Conservation (phyloP, 352 stramenopile genomes). For the Phytophthora lateralis region DNA sequence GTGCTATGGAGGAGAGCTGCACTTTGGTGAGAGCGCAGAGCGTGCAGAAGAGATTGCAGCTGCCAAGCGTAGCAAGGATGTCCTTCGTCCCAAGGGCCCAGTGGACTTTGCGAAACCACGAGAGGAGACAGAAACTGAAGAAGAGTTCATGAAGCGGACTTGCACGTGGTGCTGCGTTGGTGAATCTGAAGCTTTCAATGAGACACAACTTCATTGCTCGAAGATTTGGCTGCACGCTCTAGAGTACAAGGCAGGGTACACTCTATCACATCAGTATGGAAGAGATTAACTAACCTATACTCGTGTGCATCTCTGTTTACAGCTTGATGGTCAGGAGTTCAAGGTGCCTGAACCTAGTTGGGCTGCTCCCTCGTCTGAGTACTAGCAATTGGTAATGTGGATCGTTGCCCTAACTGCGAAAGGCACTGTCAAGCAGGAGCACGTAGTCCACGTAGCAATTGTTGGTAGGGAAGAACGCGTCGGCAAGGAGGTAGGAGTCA, state of each 20-base stretch:
- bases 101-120: conserved; percentile 64
- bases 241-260: conserved; percentile 81
- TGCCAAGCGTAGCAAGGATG: conserved; percentile 45
- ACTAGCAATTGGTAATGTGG: conserved; percentile 26
- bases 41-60: conserved; percentile 50
- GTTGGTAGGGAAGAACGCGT: conserved; percentile 77
- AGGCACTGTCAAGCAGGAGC: conserved; percentile 69
- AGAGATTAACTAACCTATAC: conserved; percentile 13
- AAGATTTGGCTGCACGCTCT: conserved; percentile 89
- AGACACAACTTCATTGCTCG: conserved; percentile 85
- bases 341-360: conserved; percentile 63
- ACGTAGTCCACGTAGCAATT: conserved; percentile 74
- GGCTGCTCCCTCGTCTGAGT: conserved; percentile 48
- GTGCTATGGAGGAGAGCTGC: conserved; percentile 95
- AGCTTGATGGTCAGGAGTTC: conserved; percentile 79
- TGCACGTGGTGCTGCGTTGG: conserved; percentile 78
- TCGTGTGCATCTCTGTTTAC: conserved; percentile 5
- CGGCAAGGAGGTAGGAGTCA: conserved; percentile 74
- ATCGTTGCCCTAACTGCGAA: conserved; percentile 34
- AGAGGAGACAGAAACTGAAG: conserved; percentile 64
- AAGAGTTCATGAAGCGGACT: conserved; percentile 77
- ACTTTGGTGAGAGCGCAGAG: conserved; percentile 80
- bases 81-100: conserved; percentile 40
- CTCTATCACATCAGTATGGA: conserved; percentile 4
- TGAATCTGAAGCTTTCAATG: conserved; percentile 73